Percentiles rank a stretch among this genome's conserved stretches.
phyloP scores from a whole-genome alignment of 129 eudicot genomes.

The Ambrosia trifida region DNA sequence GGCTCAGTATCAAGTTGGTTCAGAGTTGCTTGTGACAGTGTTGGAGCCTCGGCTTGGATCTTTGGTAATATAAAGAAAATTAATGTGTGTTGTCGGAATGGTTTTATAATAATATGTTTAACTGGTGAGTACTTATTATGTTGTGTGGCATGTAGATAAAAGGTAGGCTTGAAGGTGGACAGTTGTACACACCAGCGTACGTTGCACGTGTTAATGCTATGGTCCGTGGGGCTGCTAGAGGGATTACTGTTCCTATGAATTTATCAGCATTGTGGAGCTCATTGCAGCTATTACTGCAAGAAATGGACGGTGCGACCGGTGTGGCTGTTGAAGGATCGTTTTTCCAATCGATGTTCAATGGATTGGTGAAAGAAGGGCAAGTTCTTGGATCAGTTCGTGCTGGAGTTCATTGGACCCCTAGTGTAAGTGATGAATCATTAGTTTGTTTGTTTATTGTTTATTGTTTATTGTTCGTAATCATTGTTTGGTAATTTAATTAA shows the following conservation, averaged over 20 bases:
- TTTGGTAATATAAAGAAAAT: constrained; percentile 44
- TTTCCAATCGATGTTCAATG: constrained; percentile 92
- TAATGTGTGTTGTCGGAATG: background rate
- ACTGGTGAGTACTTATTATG: constrained; percentile 1
- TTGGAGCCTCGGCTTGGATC: constrained; percentile 88
- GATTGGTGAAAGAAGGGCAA: constrained; percentile 82
- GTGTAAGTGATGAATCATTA: constrained; percentile 47
- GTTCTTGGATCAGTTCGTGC: constrained; percentile 98
- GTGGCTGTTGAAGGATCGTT: constrained; percentile 90
- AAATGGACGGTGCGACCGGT: constrained; percentile 87
- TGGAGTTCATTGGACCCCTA: constrained; percentile 99
- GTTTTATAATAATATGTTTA: background rate
- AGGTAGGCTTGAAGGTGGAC: constrained; percentile 99
- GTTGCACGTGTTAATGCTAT: constrained; percentile 90
- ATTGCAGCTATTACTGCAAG: constrained; percentile 74
- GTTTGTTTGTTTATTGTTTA: background rate
- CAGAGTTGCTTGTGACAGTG: constrained; percentile 63
- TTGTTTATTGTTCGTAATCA: background rate
- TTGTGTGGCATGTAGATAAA: constrained; percentile 54
- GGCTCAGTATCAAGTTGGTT: constrained; percentile 89
- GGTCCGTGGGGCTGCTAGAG: constrained; percentile 99
- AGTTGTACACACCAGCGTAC: constrained; percentile 92
- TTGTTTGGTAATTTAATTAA: background rate
- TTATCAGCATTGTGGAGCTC: constrained; percentile 85
- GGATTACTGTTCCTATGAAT: constrained; percentile 80